phyloP scores from a whole-genome alignment of 2,329 filamentous ascomycete genomes.

The Ustulina deusta region DNA sequence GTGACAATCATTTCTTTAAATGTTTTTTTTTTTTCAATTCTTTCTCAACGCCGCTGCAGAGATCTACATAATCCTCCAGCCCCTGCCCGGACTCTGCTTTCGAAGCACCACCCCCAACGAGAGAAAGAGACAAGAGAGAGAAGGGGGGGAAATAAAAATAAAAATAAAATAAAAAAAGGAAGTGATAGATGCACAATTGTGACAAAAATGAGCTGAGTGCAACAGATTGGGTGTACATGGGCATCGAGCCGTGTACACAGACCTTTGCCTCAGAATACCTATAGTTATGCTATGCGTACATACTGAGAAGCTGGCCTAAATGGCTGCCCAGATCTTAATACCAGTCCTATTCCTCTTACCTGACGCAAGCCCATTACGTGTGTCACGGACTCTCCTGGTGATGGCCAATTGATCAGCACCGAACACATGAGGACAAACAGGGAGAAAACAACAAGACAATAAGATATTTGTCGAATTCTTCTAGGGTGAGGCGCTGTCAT shows the following conservation, averaged over 20 bases:
- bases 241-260: background rate
- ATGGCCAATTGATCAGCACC: slow-evolving; percentile 3
- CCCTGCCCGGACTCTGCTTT: background rate
- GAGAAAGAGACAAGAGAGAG: background rate
- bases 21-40: background rate
- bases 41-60: slow-evolving; percentile 4
- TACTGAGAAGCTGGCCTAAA: slow-evolving; percentile 1
- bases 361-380: slow-evolving; percentile 5
- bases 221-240: background rate
- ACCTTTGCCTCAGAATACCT: background rate
- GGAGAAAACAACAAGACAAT: background rate
- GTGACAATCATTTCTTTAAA: slow-evolving; percentile 17
- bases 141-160: too few species aligned
- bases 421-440: slow-evolving; percentile 5
- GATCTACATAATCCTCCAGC: slow-evolving; percentile 21
- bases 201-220: background rate
- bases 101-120: slow-evolving; percentile 4
- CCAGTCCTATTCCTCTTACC: slow-evolving; percentile 4
- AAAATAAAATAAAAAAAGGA: too few species aligned
- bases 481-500: slow-evolving; percentile 15
- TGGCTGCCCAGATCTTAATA: background rate
- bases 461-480: slow-evolving; percentile 11
- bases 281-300: background rate
- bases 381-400: background rate
- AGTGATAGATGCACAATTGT: background rate